Percentiles rank a stretch among this genome's conserved stretches.
phyloP scores from a whole-genome alignment of 306 rosid species.

The Gleditsia sinensis region DNA sequence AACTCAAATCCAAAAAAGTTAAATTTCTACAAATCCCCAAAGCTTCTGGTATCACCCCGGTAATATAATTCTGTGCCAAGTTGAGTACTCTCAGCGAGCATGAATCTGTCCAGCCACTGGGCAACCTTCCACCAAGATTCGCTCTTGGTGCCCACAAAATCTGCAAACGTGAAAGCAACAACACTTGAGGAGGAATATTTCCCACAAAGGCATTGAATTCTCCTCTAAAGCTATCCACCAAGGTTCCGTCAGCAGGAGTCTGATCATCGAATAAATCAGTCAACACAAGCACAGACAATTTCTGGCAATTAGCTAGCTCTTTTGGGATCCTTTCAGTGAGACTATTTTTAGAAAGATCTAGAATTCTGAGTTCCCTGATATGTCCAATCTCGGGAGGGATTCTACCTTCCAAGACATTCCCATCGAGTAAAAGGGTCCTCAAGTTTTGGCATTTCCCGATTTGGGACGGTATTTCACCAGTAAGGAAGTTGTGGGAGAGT shows the following conservation, averaged over 20 bases:
- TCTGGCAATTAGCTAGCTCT: slow-evolving; percentile 51
- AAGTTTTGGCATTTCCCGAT: slow-evolving; percentile 58
- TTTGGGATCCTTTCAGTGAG: slow-evolving; percentile 54
- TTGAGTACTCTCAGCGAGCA: slow-evolving; percentile 56
- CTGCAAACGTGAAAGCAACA: slow-evolving; percentile 53
- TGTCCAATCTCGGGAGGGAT: slow-evolving; percentile 55
- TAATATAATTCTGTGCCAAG: slow-evolving; percentile 59
- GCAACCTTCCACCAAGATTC: slow-evolving; percentile 57
- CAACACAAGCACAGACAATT: slow-evolving; percentile 54
- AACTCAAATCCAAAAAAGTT: slow-evolving; percentile 61
- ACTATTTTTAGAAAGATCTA: slow-evolving; percentile 69
- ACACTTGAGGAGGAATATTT: slow-evolving; percentile 48
- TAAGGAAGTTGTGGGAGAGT: slow-evolving; percentile 56
- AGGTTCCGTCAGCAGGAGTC: slow-evolving; percentile 15
- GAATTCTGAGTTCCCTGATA: slow-evolving; percentile 48
- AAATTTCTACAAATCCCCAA: slow-evolving; percentile 53
- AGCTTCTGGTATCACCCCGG: slow-evolving; percentile 44
- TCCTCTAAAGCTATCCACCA: slow-evolving; percentile 47
- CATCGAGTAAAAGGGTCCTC: slow-evolving; percentile 58
- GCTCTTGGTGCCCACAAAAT: slow-evolving; percentile 71
- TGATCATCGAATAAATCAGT: slow-evolving; percentile 45
- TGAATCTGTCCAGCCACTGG: slow-evolving; percentile 48
- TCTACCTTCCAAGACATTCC: slow-evolving; percentile 58
- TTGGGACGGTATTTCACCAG: slow-evolving; percentile 47
- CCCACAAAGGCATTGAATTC: slow-evolving; percentile 69